These are phyloP conservation scores for Candida boleticola DNA, from an alignment of 805 yeast genomes.

Conservation along the genomic window DNA sequence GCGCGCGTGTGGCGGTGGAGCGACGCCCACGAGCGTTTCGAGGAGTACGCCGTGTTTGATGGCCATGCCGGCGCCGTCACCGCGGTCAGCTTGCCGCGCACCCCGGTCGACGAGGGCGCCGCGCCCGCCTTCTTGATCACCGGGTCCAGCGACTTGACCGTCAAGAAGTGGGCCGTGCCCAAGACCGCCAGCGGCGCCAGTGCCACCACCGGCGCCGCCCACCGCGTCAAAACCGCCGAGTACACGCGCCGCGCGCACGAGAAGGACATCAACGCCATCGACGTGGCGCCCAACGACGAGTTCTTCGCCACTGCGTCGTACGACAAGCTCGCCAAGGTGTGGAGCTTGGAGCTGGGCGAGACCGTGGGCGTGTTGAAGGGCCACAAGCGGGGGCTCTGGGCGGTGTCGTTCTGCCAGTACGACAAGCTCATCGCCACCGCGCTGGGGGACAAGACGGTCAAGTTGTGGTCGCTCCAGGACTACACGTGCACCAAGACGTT, in stretches of 20 bases:
- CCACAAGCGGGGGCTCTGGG: constrained; percentile 95
- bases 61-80: constrained; percentile 91
- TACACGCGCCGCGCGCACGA: constrained; percentile 96
- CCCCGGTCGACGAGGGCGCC: constrained; percentile 22
- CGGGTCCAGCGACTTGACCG: constrained; percentile 80
- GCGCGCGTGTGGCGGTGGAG: constrained; percentile 80
- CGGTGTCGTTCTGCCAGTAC: constrained; percentile 74
- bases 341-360: constrained; percentile 88
- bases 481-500: constrained; percentile 75
- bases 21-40: constrained; percentile 37
- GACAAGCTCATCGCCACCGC: constrained; percentile 78
- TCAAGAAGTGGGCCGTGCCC: constrained; percentile 82
- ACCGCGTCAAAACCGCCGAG: constrained; percentile 67
- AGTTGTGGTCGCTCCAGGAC: constrained; percentile 83
- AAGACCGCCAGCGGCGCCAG: constrained; percentile 22
- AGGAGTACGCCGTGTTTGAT: constrained; percentile 57
- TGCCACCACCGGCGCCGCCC: constrained; percentile 20
- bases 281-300: constrained; percentile 87
- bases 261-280: constrained; percentile 88
- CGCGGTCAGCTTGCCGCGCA: constrained; percentile 72
- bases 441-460: constrained; percentile 90
- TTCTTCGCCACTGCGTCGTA: constrained; percentile 90
- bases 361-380: constrained; percentile 80
- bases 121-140: constrained; percentile 74
- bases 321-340: constrained; percentile 86